Evolutionary conservation across 2,329 filamentous ascomycete species (phyloP).

Genomic region (Chaetomiaceae sp.): DNA sequence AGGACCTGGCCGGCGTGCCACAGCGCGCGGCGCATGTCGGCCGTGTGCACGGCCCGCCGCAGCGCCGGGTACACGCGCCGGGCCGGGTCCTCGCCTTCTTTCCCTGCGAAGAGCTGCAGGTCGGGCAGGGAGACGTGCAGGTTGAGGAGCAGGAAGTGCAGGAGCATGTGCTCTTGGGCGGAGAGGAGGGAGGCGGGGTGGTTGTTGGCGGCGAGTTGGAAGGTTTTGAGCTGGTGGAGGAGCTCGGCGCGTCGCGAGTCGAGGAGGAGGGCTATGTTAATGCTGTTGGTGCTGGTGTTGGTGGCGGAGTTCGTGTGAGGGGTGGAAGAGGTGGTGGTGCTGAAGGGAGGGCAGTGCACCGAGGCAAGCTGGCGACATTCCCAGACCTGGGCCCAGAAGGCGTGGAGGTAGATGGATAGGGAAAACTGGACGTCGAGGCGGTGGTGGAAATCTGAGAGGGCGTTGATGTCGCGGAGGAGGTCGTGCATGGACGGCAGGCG

Average conservation of each 20-base stretch:
- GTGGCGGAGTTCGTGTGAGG: conserved; percentile 24
- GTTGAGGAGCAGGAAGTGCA: conserved; percentile 55
- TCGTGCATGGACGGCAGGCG: conserved; percentile 48
- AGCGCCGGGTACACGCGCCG: conserved; percentile 52
- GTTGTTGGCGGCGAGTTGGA: conserved; percentile 37
- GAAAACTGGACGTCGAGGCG: conserved; percentile 52
- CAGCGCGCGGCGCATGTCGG: conserved; percentile 52
- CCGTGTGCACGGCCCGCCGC: conserved; percentile 51
- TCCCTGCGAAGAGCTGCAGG: conserved; percentile 60
- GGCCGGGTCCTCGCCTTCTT: conserved; percentile 61
- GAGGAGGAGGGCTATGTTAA: conserved; percentile 35
- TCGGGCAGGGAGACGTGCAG: conserved; percentile 60
- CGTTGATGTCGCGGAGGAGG: conserved; percentile 49
- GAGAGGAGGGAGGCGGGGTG: conserved; percentile 31
- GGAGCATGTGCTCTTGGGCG: conserved; percentile 41
- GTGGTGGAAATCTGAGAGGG: conserved; percentile 42
- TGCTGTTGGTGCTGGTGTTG: conserved; percentile 21
- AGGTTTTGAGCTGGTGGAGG: conserved; percentile 47
- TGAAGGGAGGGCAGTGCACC: conserved; percentile 43
- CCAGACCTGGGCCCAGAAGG: conserved; percentile 59
- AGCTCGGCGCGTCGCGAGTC: conserved; percentile 57
- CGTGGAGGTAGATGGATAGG: conserved; percentile 56
- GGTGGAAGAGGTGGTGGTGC: conserved; percentile 31
- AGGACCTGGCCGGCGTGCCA: conserved; percentile 65
- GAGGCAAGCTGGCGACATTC: conserved; percentile 57